Evolutionary conservation across 2,329 filamentous ascomycete genomes (phyloP).

Genomic region (Pseudocercospora eumusae): DNA sequence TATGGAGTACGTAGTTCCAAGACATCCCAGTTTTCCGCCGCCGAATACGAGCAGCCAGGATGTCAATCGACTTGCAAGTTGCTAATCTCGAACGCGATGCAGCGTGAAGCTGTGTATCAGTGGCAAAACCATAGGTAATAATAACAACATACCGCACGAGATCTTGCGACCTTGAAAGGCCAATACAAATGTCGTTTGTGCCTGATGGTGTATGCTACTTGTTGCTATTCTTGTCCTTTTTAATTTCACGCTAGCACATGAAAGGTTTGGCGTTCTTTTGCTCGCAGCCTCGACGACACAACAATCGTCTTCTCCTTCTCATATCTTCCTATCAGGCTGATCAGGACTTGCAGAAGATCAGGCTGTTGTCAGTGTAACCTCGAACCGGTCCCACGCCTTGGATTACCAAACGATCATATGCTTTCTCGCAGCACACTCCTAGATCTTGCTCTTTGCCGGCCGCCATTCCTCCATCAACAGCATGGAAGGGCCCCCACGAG

Average conservation of each 20-base stretch:
- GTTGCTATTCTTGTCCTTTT: neutral
- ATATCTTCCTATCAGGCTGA: no score
- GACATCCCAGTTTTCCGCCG: neutral
- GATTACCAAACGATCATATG: no score
- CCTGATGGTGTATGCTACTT: neutral
- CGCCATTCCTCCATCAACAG: neutral
- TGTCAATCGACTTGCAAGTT: neutral
- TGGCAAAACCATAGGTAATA: no score
- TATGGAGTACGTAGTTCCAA: neutral
- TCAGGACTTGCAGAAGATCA: no score
- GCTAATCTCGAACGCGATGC: neutral
- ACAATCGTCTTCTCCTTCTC: neutral
- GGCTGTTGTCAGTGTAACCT: no score
- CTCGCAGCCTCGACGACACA: neutral
- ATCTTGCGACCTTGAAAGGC: neutral
- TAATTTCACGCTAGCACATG: neutral
- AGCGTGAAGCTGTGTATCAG: neutral
- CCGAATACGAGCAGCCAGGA: constrained; percentile 8
- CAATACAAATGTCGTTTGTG: neutral
- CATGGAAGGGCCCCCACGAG: neutral
- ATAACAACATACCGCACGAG: neutral
- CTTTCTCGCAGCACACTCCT: neutral
- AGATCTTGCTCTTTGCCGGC: neutral
- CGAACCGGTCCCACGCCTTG: no score
- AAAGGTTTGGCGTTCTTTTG: neutral